Percentiles rank a stretch among this genome's conserved stretches.
Evolutionary conservation across 2,329 filamentous ascomycete genomes (phyloP).

Genomic region (Aspergillus unguis): DNA sequence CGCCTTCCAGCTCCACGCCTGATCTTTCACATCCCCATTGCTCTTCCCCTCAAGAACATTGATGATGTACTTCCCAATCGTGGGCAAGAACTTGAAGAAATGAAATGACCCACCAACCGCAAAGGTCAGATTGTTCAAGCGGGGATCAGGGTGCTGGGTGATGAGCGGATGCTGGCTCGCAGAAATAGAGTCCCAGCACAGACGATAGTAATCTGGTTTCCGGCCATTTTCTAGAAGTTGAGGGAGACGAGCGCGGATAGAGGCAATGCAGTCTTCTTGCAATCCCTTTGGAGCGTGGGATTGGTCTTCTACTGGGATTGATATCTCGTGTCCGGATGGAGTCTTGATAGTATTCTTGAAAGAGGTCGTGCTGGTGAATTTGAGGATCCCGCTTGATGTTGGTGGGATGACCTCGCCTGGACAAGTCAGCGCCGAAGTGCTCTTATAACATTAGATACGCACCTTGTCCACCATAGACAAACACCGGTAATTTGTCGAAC

Average conservation of each 20-base stretch:
- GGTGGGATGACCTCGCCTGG: constrained; percentile 48
- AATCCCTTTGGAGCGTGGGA: constrained; percentile 41
- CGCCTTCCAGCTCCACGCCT: constrained; percentile 24
- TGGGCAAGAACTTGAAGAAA: constrained; percentile 61
- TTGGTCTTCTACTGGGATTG: constrained; percentile 50
- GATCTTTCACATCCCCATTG: constrained; percentile 38
- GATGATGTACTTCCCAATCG: constrained; percentile 56
- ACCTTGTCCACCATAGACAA: constrained; percentile 48
- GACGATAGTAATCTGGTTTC: constrained; percentile 42
- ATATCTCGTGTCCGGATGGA: constrained; percentile 51
- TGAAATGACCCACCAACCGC: constrained; percentile 52
- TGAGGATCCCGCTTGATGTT: constrained; percentile 51
- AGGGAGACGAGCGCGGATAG: constrained; percentile 24
- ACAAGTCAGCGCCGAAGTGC: neutral
- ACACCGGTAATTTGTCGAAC: constrained; percentile 53
- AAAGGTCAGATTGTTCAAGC: constrained; percentile 54
- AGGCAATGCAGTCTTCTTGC: constrained; percentile 38
- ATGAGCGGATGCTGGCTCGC: constrained; percentile 63
- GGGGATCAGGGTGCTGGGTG: constrained; percentile 49
- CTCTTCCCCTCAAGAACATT: constrained; percentile 40
- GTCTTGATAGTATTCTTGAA: constrained; percentile 54
- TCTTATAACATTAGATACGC: neutral
- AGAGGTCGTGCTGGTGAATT: constrained; percentile 60
- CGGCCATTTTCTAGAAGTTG: constrained; percentile 31
- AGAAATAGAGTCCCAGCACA: constrained; percentile 61